Percentiles rank a stretch among this genome's conserved stretches.
These are phyloP conservation scores for Chytriomyces sp. DNA, from an alignment of 192 early-diverging fungal species.

Conservation along the genomic window DNA sequence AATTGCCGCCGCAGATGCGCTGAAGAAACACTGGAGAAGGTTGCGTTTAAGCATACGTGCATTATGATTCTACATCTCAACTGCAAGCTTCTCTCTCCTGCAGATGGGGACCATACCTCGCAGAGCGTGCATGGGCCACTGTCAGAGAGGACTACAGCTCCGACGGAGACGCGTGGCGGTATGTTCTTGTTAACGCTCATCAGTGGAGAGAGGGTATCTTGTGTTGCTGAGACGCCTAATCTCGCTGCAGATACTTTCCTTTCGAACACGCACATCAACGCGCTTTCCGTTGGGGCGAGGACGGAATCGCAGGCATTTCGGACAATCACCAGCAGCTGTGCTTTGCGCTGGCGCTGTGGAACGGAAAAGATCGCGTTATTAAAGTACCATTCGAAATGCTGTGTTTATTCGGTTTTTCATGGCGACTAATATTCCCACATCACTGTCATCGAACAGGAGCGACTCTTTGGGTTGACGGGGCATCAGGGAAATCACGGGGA, in stretches of 20 bases:
- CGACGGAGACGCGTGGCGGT: constrained; percentile 42
- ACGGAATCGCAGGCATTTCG: constrained; percentile 44
- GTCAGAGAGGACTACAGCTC: constrained; percentile 43
- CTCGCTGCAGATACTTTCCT: constrained; percentile 18
- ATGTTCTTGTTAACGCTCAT: neutral
- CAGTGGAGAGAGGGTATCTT: neutral
- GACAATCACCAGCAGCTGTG: constrained; percentile 43
- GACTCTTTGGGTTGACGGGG: constrained; percentile 41
- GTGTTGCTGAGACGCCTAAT: neutral
- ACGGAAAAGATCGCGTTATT: constrained; percentile 37
- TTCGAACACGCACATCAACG: constrained; percentile 25
- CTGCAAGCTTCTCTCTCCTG: constrained; percentile 9
- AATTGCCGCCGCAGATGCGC: constrained; percentile 22
- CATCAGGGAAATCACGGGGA: constrained; percentile 46
- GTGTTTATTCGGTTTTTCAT: neutral
- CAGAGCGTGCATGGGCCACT: constrained; percentile 44
- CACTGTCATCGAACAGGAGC: constrained; percentile 13
- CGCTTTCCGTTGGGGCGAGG: constrained; percentile 31
- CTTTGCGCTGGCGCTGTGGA: constrained; percentile 42
- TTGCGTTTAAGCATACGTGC: neutral
- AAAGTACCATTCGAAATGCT: constrained; percentile 8
- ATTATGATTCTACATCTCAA: neutral
- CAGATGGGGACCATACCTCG: constrained; percentile 30
- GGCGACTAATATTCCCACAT: neutral
- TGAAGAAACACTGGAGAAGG: constrained; percentile 43